These are phyloP conservation scores for Trypanosoma platydactyli DNA, from an alignment of 208 protist genomes.

Conservation along the genomic window DNA sequence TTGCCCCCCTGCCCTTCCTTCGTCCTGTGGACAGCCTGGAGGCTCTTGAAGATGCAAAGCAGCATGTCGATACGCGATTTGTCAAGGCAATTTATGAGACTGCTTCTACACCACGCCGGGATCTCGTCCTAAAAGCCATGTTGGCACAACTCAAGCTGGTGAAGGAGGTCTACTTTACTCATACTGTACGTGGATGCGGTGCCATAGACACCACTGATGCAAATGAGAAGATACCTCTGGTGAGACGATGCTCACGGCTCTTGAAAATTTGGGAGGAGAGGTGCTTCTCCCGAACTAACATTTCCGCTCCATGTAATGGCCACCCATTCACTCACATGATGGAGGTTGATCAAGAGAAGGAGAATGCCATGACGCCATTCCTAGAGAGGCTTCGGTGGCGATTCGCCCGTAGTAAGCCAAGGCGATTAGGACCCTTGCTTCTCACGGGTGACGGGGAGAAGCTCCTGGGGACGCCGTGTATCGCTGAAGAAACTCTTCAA, in stretches of 20 bases:
- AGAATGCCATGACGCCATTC: neutral
- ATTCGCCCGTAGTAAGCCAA: neutral
- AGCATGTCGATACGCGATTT: constrained; percentile 11
- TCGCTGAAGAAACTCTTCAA: constrained; percentile 2
- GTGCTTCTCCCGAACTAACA: no score
- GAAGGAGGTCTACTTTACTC: constrained; percentile 3
- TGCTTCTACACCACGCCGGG: neutral
- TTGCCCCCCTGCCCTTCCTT: neutral
- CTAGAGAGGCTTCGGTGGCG: constrained; percentile 6
- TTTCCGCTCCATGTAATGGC: no score
- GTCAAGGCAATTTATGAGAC: neutral
- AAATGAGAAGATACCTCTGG: neutral
- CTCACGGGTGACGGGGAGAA: constrained; percentile 16
- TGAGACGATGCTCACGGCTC: neutral
- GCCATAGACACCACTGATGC: neutral
- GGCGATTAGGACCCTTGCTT: neutral
- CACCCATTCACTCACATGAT: neutral
- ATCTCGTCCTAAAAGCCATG: neutral
- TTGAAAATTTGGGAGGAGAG: constrained; percentile 1
- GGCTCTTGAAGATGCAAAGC: constrained; percentile 6
- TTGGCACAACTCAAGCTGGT: constrained; percentile 23
- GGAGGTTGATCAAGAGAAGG: neutral
- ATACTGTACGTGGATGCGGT: neutral
- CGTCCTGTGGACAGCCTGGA: neutral
- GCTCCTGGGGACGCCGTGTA: constrained; percentile 8